Evolutionary conservation across 2,329 filamentous ascomycete genomes (phyloP).

Genomic region (Penicillium frequentans): DNA sequence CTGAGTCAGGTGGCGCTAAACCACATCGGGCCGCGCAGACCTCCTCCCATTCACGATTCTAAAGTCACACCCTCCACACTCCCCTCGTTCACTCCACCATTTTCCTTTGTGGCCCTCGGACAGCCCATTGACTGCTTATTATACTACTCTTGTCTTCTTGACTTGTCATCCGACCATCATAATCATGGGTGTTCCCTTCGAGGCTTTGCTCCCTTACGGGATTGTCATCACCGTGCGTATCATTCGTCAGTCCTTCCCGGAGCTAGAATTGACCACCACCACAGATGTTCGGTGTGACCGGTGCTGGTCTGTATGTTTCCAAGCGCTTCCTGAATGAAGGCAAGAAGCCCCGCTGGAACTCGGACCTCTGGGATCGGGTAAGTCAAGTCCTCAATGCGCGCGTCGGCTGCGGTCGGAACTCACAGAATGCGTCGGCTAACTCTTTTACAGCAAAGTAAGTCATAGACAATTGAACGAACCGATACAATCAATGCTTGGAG

Average conservation of each 20-base stretch:
- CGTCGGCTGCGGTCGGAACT: conserved; percentile 15
- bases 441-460: conserved; percentile 54
- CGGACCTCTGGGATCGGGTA: conserved; percentile 66
- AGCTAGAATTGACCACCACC: conserved; percentile 23
- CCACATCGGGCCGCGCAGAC: conserved; percentile 31
- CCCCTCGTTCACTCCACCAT: conserved; percentile 9
- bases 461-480: conserved; percentile 5
- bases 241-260: conserved; percentile 15
- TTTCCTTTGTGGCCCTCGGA: neutral
- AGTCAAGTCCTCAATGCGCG: conserved; percentile 29
- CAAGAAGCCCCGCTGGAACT: conserved; percentile 60
- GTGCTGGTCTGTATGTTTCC: conserved; percentile 57
- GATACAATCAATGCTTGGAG: neutral
- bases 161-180: neutral
- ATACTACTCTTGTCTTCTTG: neutral
- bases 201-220: conserved; percentile 64
- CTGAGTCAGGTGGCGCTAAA: conserved; percentile 39
- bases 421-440: conserved; percentile 40
- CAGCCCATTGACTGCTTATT: neutral
- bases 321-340: conserved; percentile 63
- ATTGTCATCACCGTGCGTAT: conserved; percentile 61
- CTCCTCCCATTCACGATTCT: conserved; percentile 23
- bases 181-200: conserved; percentile 65
- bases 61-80: conserved; percentile 1
- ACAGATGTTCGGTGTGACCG: conserved; percentile 63